phyloP scores from a whole-genome alignment of 345 rosid genomes.

The Sisymbrium altissimum region DNA sequence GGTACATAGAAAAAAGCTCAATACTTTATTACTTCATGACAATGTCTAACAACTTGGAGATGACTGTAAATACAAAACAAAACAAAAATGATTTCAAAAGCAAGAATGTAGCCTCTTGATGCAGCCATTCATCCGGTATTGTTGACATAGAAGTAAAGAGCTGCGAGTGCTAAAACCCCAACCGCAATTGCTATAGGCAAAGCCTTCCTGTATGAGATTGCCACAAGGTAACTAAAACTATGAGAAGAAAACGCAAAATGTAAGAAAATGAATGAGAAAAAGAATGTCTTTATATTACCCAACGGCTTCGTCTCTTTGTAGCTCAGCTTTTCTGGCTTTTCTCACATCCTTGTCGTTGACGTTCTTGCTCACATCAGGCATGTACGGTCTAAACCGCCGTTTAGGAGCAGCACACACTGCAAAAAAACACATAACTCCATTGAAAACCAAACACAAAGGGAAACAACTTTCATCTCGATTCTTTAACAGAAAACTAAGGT shows the following conservation, averaged over 20 bases:
- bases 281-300: conserved; percentile 42
- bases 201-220: conserved; percentile 46
- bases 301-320: conserved; percentile 67
- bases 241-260: not conserved
- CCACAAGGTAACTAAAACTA: not conserved
- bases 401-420: conserved; percentile 98
- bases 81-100: not conserved
- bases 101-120: not conserved
- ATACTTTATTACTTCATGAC: not conserved
- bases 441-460: not conserved
- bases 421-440: conserved; percentile 5
- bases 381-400: conserved; percentile 70
- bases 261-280: not conserved
- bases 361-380: conserved; percentile 58
- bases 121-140: conserved; percentile 7
- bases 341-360: conserved; percentile 58
- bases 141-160: conserved; percentile 74
- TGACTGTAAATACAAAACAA: conserved; percentile 13
- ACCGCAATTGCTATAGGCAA: conserved; percentile 70
- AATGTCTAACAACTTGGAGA: not conserved
- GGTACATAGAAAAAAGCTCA: conserved; percentile 25
- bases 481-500: not conserved
- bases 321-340: conserved; percentile 70
- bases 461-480: not conserved
- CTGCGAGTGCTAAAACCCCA: conserved; percentile 69